These are phyloP conservation scores for Taphrina populina DNA, from an alignment of 1,139 yeast species.

Conservation along the genomic window DNA sequence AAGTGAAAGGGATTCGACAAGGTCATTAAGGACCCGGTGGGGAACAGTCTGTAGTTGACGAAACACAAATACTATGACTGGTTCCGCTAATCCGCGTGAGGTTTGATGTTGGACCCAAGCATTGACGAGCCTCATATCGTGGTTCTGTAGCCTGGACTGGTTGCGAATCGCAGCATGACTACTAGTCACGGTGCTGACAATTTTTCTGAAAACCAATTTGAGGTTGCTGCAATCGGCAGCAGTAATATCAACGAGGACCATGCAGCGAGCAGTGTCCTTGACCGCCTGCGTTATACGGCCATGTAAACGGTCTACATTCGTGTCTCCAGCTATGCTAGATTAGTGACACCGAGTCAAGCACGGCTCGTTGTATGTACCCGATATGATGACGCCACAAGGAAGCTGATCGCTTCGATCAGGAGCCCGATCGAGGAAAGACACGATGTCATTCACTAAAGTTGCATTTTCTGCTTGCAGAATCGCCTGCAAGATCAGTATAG, in stretches of 20 bases:
- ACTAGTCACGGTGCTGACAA: slow-evolving; percentile 11
- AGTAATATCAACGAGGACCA: slow-evolving; percentile 4
- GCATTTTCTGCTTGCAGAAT: slow-evolving; percentile 3
- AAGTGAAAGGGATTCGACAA: slow-evolving; percentile 6
- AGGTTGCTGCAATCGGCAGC: slow-evolving; percentile 18
- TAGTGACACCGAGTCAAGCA: background rate
- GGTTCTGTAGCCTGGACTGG: slow-evolving; percentile 7
- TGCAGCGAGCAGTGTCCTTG: background rate
- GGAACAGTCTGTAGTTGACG: slow-evolving; percentile 8
- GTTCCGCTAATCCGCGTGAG: background rate
- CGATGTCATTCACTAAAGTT: slow-evolving; percentile 2
- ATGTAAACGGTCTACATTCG: slow-evolving; percentile 3
- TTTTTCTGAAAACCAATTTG: slow-evolving; percentile 5
- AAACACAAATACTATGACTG: slow-evolving; percentile 3
- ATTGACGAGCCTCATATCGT: slow-evolving; percentile 15
- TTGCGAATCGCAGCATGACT: background rate
- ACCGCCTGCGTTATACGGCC: background rate
- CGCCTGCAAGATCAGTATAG: background rate
- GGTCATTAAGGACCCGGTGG: background rate
- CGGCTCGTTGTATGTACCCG: slow-evolving; percentile 3
- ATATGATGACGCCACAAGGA: slow-evolving; percentile 9
- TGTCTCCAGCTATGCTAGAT: background rate
- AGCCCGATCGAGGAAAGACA: background rate
- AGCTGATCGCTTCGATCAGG: background rate
- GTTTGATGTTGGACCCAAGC: slow-evolving; percentile 10